Evolutionary conservation across 108 stramenopile genomes (phyloP), one percentile per base, ranked within the genome.

Genomic region (Stephanodiscus triporus): DNA sequence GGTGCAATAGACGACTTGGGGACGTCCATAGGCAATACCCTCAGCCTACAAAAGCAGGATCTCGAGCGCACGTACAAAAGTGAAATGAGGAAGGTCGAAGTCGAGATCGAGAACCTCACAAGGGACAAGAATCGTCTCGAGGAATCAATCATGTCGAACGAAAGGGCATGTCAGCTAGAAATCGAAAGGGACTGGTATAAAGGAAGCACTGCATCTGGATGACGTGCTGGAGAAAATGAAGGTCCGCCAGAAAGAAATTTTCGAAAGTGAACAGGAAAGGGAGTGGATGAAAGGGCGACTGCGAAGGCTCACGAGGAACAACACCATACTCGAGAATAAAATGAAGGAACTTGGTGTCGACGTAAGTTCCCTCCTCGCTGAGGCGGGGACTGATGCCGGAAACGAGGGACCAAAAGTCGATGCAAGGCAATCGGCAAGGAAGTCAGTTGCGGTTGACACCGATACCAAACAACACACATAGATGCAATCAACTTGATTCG

Each of bases 121-220:
- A 30, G 53, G 10, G 80, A 75, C 9, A 81, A 71, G 36, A 38
- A 20, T 40, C 27, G 50, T n/a, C 64, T 81, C 6, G 74, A 81
- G 66, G 74, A 81, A 17, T 65, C 68, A 7, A 75, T 81, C 26
- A 70, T 70, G 40, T 61, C 68, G 13, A 75, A 81, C 43, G 80
- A 81, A 55, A 63, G 80, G 7, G 69, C 74, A 2, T 56, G 53
- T 47, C 65, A 63, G 0, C 22, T 80, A 19, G 75, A 84, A 71
- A 77, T 67, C 6, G 83, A 84, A 56, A 70, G 79, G 32, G 79
- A 84, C 50, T 84, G 70, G 69, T 84, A 81, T 51, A 84, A 77
- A 81, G 60, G 75, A 84, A 54, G 79, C 83, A 8, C 32, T 79
- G 47, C 67, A 75, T 40, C 53, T 83, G 6, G 73, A 83, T 47